A percentile compares a stretch with the other conserved stretches of the same genome.
These are phyloP conservation scores for Ceratobasidium sp. DNA, from an alignment of 1,284 basidiomycete species.

Conservation along the genomic window DNA sequence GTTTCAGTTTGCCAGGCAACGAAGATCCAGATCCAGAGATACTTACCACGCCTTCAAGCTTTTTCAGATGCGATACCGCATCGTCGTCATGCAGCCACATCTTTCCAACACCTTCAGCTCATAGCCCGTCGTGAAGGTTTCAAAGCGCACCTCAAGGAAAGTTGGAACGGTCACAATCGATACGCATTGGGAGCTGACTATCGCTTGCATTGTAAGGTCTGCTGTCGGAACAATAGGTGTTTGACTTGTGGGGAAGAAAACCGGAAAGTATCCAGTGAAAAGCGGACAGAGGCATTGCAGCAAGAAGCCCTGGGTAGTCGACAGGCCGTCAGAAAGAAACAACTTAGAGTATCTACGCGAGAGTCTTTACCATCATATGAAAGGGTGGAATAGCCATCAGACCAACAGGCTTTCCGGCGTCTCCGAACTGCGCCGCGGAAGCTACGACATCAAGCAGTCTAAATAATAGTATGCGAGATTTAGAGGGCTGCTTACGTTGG, in stretches of 20 bases:
- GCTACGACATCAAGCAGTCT: neutral
- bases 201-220: conserved; percentile 31
- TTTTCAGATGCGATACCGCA: conserved; percentile 41
- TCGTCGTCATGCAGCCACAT: conserved; percentile 41
- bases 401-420: neutral
- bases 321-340: neutral
- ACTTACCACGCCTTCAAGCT: conserved; percentile 45
- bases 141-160: conserved; percentile 43
- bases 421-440: neutral
- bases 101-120: conserved; percentile 1
- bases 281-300: neutral
- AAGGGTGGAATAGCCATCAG: conserved; percentile 28
- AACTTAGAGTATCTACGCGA: neutral
- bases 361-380: conserved; percentile 7
- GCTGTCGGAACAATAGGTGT: conserved; percentile 43
- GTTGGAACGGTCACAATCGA: conserved; percentile 39
- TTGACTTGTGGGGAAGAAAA: conserved; percentile 42
- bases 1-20: neutral
- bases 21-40: neutral
- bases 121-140: too few relatives aligned
- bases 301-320: neutral
- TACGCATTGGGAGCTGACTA: neutral
- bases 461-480: neutral
- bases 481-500: conserved; percentile 3
- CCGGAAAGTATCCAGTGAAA: conserved; percentile 22